These are phyloP conservation scores for Tephrocybe rancida DNA, from an alignment of 768 basidiomycete species.

Conservation along the genomic window DNA sequence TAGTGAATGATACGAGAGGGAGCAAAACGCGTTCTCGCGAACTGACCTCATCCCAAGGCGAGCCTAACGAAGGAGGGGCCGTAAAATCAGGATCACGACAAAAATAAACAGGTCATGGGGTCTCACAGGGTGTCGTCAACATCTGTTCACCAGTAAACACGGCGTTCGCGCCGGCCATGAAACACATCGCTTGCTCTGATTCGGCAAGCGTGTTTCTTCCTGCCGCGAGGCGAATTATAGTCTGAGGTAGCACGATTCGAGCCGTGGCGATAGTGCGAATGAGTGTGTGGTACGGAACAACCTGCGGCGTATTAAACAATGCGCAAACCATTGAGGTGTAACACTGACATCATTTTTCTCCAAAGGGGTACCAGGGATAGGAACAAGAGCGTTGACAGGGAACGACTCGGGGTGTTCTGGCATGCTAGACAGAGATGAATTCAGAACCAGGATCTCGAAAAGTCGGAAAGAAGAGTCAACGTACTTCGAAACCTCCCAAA, in stretches of 20 bases:
- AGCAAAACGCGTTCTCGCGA: not conserved
- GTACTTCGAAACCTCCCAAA: slow-evolving; percentile 91
- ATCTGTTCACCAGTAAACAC: slow-evolving; percentile 98
- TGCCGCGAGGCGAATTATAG: slow-evolving; percentile 95
- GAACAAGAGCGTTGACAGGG: slow-evolving; percentile 96
- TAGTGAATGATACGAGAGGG: not conserved
- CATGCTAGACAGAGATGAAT: slow-evolving; percentile 53
- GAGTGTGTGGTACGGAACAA: slow-evolving; percentile 79
- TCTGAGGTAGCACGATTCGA: slow-evolving; percentile 85
- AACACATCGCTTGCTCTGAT: slow-evolving; percentile 95
- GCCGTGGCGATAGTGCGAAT: slow-evolving; percentile 95
- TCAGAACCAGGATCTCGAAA: slow-evolving; percentile 13
- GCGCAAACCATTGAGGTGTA: not conserved
- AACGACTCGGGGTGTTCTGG: slow-evolving; percentile 98
- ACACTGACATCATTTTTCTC: slow-evolving; percentile 80
- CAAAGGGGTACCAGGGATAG: slow-evolving; percentile 92
- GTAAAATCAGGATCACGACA: slow-evolving; percentile 12
- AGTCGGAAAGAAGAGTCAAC: slow-evolving; percentile 24
- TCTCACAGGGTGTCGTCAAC: slow-evolving; percentile 94
- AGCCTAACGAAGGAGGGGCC: slow-evolving; percentile 47
- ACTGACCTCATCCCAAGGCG: slow-evolving; percentile 90
- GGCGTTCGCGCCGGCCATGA: slow-evolving; percentile 98
- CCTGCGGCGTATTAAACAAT: slow-evolving; percentile 42
- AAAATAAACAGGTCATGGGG: slow-evolving; percentile 8
- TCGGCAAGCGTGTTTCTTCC: slow-evolving; percentile 89